Base-by-base conservation (phyloP, 2,329 filamentous ascomycete genomes). In the Verticillium isaacii region DNA sequence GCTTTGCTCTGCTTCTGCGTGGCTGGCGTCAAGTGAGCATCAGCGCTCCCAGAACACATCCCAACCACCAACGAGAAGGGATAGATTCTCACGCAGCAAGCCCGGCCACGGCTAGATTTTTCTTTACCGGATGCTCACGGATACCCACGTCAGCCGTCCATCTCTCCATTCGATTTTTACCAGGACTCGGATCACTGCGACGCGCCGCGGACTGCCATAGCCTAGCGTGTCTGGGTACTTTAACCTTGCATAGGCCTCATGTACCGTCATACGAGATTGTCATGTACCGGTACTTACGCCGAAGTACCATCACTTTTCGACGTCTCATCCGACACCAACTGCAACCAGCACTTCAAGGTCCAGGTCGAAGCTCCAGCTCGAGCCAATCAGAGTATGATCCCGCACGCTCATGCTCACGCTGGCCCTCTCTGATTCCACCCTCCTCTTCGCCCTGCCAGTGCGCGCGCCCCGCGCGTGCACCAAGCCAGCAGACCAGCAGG, bases 261-360 rank as follows among this genome's bases (percentile, higher is more conserved):
- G 70, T 73, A 72, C 61, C 65, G 63, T 65, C 62, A 62, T 67
- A 66, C 68, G 63, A 67, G 55, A 62, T 57, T 63, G 59, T 23
- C 64, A 65, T 66, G 71, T 71, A 71, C 69, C 58, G 60, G 62
- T 71, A 71, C 70, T 68, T 39, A 14, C 2, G 5, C 12, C 5
- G 11, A 67, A 32, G 69, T 71, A 70, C 61, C 66, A 25, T 19
- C 3, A 29, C 29, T 5, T 9, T n/a, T 57, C 41, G 45, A 34
- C 45, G 45, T 60, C 45, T 58, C 57, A 45, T 58, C 57, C 36
- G 57, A 19, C 41, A 5, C 41, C 41, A 25, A 15, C 32, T 41
- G 57, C 57, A 58, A 58, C 15, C 57, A 50, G 57, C 23, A 14
- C 37, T 29, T 23, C 41, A 5, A 7, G 23, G n/a, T n/a, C 7